phyloP scores from a whole-genome alignment of 2,329 filamentous ascomycete species.

The Ceratocystis diversiconidia region DNA sequence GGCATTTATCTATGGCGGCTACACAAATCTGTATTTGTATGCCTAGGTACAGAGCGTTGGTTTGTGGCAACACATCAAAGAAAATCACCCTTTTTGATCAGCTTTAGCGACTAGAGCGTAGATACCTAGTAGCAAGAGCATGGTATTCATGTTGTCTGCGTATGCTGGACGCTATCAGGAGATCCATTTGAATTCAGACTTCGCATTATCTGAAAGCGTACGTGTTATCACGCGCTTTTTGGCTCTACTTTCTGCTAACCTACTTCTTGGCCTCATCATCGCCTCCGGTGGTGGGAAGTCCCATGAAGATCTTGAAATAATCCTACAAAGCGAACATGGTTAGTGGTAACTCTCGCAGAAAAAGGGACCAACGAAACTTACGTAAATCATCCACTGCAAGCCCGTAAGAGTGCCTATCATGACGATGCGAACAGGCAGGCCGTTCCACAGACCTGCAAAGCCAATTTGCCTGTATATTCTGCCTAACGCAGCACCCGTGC shows the following conservation, averaged over 20 bases:
- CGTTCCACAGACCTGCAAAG: conserved; percentile 82
- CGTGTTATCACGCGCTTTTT: background rate
- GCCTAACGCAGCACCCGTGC: conserved; percentile 58
- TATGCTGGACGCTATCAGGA: too few relatives aligned
- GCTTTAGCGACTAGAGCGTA: too few relatives aligned
- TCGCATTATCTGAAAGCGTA: background rate
- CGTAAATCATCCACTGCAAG: conserved; percentile 89
- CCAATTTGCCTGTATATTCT: conserved; percentile 81
- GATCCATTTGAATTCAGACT: too few relatives aligned
- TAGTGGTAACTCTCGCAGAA: conserved; percentile 15
- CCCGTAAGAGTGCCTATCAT: conserved; percentile 78
- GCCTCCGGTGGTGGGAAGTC: conserved; percentile 69
- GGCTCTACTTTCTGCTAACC: background rate
- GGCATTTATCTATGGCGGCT: background rate
- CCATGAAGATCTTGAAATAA: conserved; percentile 84
- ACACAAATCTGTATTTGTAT: too few relatives aligned
- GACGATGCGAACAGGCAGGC: conserved; percentile 67
- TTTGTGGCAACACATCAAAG: too few relatives aligned
- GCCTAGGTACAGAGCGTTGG: too few relatives aligned
- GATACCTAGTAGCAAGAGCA: too few relatives aligned
- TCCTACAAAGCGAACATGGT: conserved; percentile 34
- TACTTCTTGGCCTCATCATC: conserved; percentile 35
- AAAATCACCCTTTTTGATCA: too few relatives aligned
- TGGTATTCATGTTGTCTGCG: too few relatives aligned
- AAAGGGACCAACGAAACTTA: conserved; percentile 27